phyloP scores from a whole-genome alignment of 2,329 filamentous ascomycete genomes.

The Sporothrix brasiliensis region DNA sequence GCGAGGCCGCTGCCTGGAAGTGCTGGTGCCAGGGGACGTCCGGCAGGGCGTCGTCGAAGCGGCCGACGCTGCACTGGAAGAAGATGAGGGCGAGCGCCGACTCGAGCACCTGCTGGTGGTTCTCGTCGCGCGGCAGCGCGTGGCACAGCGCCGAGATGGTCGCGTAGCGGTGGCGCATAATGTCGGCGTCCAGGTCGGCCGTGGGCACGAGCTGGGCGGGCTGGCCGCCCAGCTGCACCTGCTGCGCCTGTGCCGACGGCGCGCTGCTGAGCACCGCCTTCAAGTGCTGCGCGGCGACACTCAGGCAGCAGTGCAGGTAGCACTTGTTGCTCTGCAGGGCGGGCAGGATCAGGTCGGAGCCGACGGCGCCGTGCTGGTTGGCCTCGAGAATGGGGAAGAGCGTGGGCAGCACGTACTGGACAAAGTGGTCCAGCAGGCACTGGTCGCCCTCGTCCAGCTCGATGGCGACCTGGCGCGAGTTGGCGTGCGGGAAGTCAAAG shows the following conservation, averaged over 20 bases:
- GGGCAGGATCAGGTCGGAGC: slow-evolving; percentile 80
- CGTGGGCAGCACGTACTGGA: slow-evolving; percentile 81
- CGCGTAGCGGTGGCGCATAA: slow-evolving; percentile 87
- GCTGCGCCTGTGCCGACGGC: slow-evolving; percentile 4
- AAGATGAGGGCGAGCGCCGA: slow-evolving; percentile 94
- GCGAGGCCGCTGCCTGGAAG: slow-evolving; percentile 84
- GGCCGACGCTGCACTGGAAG: slow-evolving; percentile 89
- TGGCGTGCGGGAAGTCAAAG: slow-evolving; percentile 78
- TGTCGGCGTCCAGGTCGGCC: slow-evolving; percentile 77
- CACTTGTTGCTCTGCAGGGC: slow-evolving; percentile 88
- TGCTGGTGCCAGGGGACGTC: slow-evolving; percentile 98
- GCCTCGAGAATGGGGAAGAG: slow-evolving; percentile 92
- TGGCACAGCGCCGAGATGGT: slow-evolving; percentile 86
- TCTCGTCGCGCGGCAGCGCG: slow-evolving; percentile 74
- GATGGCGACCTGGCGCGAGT: slow-evolving; percentile 69
- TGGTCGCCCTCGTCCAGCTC: slow-evolving; percentile 88
- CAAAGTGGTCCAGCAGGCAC: slow-evolving; percentile 84
- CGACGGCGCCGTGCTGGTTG: slow-evolving; percentile 81
- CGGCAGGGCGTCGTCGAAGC: slow-evolving; percentile 78
- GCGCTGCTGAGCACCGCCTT: slow-evolving; percentile 68
- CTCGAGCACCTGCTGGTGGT: slow-evolving; percentile 87
- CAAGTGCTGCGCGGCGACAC: slow-evolving; percentile 87
- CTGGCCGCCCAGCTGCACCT: not conserved
- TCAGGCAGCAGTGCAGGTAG: slow-evolving; percentile 94
- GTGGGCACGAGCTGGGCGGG: slow-evolving; percentile 19